phyloP scores from a whole-genome alignment of 108 stramenopile species.

The Bacterosira constricta region DNA sequence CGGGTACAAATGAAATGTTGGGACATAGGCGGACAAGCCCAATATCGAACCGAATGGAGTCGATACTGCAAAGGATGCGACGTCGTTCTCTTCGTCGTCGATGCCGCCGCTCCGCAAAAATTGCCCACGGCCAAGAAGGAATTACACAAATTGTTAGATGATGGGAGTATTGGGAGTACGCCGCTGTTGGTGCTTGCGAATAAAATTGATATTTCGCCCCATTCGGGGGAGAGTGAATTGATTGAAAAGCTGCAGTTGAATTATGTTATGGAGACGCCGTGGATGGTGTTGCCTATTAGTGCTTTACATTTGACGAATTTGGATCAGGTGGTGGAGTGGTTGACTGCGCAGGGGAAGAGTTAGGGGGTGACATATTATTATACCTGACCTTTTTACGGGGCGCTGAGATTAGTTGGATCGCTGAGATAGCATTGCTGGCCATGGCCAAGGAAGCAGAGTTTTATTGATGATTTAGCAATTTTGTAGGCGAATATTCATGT shows the following conservation, averaged over 20 bases:
- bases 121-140: constrained; percentile 90
- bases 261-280: constrained; percentile 96
- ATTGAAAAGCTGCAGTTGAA: constrained; percentile 93
- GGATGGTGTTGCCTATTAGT: constrained; percentile 95
- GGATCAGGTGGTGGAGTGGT: constrained; percentile 95
- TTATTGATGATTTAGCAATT: too few species aligned
- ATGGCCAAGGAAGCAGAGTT: too few species aligned
- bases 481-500: too few species aligned
- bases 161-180: constrained; percentile 87
- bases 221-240: constrained; percentile 85
- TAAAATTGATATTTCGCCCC: constrained; percentile 93
- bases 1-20: constrained; percentile 97
- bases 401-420: neutral
- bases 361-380: neutral
- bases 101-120: constrained; percentile 90
- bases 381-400: neutral
- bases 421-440: too few species aligned
- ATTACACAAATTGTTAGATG: constrained; percentile 93
- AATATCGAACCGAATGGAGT: constrained; percentile 94
- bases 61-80: constrained; percentile 95
- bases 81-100: constrained; percentile 95
- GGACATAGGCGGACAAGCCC: constrained; percentile 96
- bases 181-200: constrained; percentile 93
- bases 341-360: constrained; percentile 88
- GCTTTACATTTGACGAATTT: constrained; percentile 91